Base-by-base conservation (phyloP, 345 rosid genomes). In the Balakata baccata region DNA sequence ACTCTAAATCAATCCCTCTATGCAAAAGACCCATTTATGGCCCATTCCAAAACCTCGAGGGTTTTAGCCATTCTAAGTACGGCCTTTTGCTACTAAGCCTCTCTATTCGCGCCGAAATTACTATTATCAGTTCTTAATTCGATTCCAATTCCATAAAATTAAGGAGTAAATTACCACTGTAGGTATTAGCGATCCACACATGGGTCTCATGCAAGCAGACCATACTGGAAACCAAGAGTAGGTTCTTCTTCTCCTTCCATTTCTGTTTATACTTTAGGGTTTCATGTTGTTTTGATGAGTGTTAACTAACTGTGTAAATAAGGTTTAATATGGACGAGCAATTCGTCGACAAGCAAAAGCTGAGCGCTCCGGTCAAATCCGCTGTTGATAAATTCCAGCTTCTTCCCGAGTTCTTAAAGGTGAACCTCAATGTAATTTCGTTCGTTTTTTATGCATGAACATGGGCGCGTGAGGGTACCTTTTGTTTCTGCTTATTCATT, bases 341-440 rank as follows among this genome's bases (percentile, higher is more conserved):
- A 52, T 37, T 69, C 45, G 64, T 87, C 1, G 85, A 87, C 70
- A 83, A 81, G 65, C 83, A 85, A 74, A 83, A 80, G 73, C 79
- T 75, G 0, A 77, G 83, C 10, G 86, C 89, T 52, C 88, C 89
- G 0, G 66, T 86, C 37, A 87, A 89, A 73, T 82, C 88, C 0
- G 84, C 86, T 2, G 89, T 86, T 0, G 87, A 87, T 67, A 87
- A 89, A 75, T 89, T 79, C 79, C 87, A 81, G 71, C 89, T 89
- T 7, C 78, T 89, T 54, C 94, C 94, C 0, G 91, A 89, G 74
- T 89, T 89, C 79, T 74, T 89, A 64, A 89, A 89, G 91, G 93
- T 87, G 25, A 13, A 43, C 3, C 18, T 38, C 18, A 71, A 5
- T 71, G 46, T 11, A 29, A 52, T 8, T 12, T 52, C 11, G 25